phyloP scores from a whole-genome alignment of 345 rosid genomes.

The Eucalyptus rudis region DNA sequence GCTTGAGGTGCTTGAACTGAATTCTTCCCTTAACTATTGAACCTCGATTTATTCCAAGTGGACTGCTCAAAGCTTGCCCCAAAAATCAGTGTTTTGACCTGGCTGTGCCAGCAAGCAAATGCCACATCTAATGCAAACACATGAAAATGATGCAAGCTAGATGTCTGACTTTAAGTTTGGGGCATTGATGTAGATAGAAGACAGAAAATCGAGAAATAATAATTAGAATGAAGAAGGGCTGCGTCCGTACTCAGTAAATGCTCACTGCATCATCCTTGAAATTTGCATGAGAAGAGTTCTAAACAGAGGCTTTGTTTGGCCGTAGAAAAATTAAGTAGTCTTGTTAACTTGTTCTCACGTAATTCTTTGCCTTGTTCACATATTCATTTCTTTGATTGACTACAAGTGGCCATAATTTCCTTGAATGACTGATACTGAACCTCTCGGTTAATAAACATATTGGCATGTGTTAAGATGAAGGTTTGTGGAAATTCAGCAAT shows the following conservation, averaged over 20 bases:
- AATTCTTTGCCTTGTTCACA: not conserved
- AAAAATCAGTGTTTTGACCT: not conserved
- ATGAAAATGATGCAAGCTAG: not conserved
- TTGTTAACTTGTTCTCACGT: not conserved
- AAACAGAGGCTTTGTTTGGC: not conserved
- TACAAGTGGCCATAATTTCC: not conserved
- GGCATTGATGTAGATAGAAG: not conserved
- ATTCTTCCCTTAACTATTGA: not conserved
- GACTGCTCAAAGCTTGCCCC: not conserved
- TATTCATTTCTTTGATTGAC: not conserved
- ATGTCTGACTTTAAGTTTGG: not conserved
- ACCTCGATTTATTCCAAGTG: not conserved
- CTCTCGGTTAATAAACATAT: not conserved
- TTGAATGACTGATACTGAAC: not conserved
- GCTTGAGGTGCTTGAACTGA: not conserved
- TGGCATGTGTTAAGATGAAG: not conserved
- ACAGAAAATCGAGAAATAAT: not conserved
- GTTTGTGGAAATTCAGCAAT: not conserved
- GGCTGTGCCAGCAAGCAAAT: not conserved
- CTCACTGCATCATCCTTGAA: not conserved
- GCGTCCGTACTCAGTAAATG: not conserved
- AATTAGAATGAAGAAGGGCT: not conserved
- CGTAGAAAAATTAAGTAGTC: not conserved
- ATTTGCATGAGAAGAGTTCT: not conserved
- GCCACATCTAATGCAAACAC: not conserved